phyloP scores from a whole-genome alignment of 129 eudicot genomes.

The Chrysanthemum makinoi region DNA sequence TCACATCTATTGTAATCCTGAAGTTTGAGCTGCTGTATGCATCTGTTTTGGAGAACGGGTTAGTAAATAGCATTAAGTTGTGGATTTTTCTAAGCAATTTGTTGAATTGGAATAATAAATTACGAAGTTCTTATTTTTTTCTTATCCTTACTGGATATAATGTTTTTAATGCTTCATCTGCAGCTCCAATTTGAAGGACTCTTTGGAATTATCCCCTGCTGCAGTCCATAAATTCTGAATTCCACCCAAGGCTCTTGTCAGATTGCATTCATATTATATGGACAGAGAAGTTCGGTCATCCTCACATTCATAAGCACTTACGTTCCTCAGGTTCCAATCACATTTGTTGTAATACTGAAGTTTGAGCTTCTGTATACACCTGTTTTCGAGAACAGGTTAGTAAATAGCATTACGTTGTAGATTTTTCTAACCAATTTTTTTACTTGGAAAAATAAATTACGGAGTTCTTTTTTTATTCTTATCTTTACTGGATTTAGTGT shows the following conservation, averaged over 20 bases:
- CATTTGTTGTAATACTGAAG: constrained; percentile 82
- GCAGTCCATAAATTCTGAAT: too few species aligned
- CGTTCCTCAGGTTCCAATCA: too few species aligned
- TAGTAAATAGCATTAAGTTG: constrained; percentile 26
- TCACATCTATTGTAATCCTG: constrained; percentile 79
- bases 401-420: constrained; percentile 15
- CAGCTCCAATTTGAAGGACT: too few species aligned
- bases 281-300: too few species aligned
- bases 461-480: background rate
- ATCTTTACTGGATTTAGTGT: too few species aligned
- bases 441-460: constrained; percentile 5
- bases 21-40: constrained; percentile 90
- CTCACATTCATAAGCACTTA: too few species aligned
- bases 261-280: too few species aligned
- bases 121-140: background rate
- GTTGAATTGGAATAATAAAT: constrained; percentile 1
- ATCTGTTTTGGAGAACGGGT: constrained; percentile 77
- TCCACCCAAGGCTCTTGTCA: too few species aligned
- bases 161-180: too few species aligned
- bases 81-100: constrained; percentile 16
- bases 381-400: constrained; percentile 71
- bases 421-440: constrained; percentile 15
- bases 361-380: constrained; percentile 92
- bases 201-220: too few species aligned
- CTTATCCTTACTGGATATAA: too few species aligned